These are phyloP conservation scores for Coniophora puteana DNA, from an alignment of 1,284 basidiomycete genomes.

Conservation along the genomic window DNA sequence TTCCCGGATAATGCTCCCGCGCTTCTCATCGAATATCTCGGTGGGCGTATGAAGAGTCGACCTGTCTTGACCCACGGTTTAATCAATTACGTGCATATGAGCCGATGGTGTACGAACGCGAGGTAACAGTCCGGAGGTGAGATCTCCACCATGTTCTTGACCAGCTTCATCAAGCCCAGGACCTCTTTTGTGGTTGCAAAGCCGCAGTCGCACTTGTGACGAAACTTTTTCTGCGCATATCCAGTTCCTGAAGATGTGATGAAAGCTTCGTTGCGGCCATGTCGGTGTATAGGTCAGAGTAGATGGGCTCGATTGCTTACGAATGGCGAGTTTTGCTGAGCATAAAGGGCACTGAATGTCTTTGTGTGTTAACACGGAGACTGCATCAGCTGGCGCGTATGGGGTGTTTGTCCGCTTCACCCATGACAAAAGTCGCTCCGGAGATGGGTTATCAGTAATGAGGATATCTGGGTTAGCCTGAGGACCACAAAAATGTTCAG, in stretches of 20 bases:
- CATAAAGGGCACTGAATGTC: slow-evolving; percentile 24
- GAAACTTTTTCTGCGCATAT: slow-evolving; percentile 31
- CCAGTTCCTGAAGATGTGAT: slow-evolving; percentile 20
- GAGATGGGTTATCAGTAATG: slow-evolving; percentile 10
- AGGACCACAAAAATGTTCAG: background rate
- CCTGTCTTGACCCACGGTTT: slow-evolving; percentile 1
- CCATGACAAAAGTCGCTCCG: slow-evolving; percentile 21
- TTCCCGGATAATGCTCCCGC: slow-evolving; percentile 21
- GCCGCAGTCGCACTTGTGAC: slow-evolving; percentile 20
- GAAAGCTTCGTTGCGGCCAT: slow-evolving; percentile 21
- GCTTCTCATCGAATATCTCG: slow-evolving; percentile 10
- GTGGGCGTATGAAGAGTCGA: slow-evolving; percentile 24
- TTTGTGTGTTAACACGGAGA: slow-evolving; percentile 11
- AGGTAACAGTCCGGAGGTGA: slow-evolving; percentile 6
- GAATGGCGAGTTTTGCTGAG: slow-evolving; percentile 4
- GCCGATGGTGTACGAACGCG: slow-evolving; percentile 8
- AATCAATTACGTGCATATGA: slow-evolving; percentile 3
- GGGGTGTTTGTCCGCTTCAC: slow-evolving; percentile 16
- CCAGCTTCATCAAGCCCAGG: slow-evolving; percentile 28
- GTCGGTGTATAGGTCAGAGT: background rate
- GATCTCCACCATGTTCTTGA: slow-evolving; percentile 15
- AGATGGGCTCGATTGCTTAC: slow-evolving; percentile 14
- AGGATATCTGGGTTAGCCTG: slow-evolving; percentile 15
- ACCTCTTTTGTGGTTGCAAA: slow-evolving; percentile 22
- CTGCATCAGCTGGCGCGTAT: slow-evolving; percentile 29